Evolutionary conservation across 108 stramenopile species (phyloP).

Genomic region (Bacterosira constricta): DNA sequence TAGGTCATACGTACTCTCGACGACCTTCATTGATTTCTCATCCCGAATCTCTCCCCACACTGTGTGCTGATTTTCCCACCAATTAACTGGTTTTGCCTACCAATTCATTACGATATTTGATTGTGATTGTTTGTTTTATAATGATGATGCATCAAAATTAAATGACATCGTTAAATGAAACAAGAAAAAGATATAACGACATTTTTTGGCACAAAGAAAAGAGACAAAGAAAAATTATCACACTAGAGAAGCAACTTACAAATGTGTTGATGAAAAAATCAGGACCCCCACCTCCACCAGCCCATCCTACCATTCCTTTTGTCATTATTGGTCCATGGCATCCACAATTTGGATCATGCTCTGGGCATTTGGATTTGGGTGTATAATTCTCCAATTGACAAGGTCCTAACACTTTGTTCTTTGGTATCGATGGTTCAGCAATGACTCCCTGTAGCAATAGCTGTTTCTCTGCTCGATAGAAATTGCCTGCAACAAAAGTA

Average conservation of each 20-base stretch:
- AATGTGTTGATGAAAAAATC: slow-evolving; percentile 82
- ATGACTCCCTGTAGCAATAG: slow-evolving; percentile 77
- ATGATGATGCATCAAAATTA: too few species aligned
- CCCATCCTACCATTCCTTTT: slow-evolving; percentile 82
- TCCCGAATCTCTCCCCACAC: slow-evolving; percentile 68
- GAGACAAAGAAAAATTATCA: not conserved
- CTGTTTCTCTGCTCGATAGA: slow-evolving; percentile 75
- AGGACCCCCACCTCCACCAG: slow-evolving; percentile 68
- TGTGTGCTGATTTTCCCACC: slow-evolving; percentile 82
- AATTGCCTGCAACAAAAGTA: too few species aligned
- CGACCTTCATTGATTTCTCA: slow-evolving; percentile 41
- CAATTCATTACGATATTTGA: too few species aligned
- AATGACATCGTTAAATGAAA: too few species aligned
- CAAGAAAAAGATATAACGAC: too few species aligned
- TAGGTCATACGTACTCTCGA: slow-evolving; percentile 58
- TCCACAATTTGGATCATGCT: slow-evolving; percentile 66
- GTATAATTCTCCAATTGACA: slow-evolving; percentile 54
- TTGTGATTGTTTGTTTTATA: too few species aligned
- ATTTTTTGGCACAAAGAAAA: too few species aligned
- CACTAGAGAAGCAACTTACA: not conserved
- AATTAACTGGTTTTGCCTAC: slow-evolving; percentile 50
- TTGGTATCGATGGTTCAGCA: slow-evolving; percentile 18
- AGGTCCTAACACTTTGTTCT: slow-evolving; percentile 38
- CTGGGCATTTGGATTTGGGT: slow-evolving; percentile 53
- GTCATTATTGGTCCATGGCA: slow-evolving; percentile 81